Evolutionary conservation across 768 basidiomycete genomes (phyloP), one percentile per base, ranked within the genome.

Genomic region (Tulasnella sp.): DNA sequence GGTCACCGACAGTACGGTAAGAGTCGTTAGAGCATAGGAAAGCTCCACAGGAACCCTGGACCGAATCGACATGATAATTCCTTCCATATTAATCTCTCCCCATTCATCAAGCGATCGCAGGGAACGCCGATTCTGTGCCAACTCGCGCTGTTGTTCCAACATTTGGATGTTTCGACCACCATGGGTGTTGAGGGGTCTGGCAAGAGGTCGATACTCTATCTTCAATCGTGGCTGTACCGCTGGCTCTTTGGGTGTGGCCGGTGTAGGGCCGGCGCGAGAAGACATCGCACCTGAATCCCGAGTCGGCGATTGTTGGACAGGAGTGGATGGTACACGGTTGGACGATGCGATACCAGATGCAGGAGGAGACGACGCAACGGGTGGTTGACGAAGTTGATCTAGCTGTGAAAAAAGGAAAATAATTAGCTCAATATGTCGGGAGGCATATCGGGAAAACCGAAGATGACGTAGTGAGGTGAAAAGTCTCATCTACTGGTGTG

Each of bases 61-160:
- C 28, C 91, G 83, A 34, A 99, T 68, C 27, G 86, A 85, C 82
- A 99, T 81, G n/a, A 80, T 81, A 44, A 99, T 72, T n/a, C 79
- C 79, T 61, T 95, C 91, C 53, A 96, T 79, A 59, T 98, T 92
- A 39, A 62, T 53, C 32, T 50, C 37, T 15, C 61, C 90, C 79
- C 91, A 88, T 47, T 92, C 88, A 61, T 81, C 79, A 56, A 87
- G 73, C 45, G 81, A 77, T 52, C 83, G 74, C 59, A 83, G 63
- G 5, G 75, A 71, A 37, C 83, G 75, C 5, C 58, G 58, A 46
- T 73, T 69, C 40, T 74, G 69, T n/a, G 65, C 34, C 28, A 69
- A 63, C 15, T 71, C 61, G 48, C 75, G 70, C 58, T 88, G 86
- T 10, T 71, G 67, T 45, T 83, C 77, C 49, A 93, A 66, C 9